Evolutionary conservation across 441 rosid genomes (phyloP), one percentile per base, ranked within the genome.

Genomic region (Brassica balearica): DNA sequence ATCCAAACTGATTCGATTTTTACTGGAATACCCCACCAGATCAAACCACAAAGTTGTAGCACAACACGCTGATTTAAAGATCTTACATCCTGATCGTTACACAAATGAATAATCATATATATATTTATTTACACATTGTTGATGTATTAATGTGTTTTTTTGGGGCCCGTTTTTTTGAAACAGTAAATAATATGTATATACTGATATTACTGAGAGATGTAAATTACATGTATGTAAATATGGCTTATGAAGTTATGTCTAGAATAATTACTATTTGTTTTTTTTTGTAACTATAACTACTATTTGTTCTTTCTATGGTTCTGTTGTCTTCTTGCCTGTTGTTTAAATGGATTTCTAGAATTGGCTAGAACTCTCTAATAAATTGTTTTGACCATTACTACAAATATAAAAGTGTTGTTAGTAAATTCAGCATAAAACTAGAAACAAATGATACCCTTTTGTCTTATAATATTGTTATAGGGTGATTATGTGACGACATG

Each of bases 11-110:
- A 15, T 41, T 60, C 46, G 27, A 61, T 56, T 65, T 38, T 43
- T 61, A 72, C 59, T 25, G 60, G 60, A 14, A 60, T 56, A 51
- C 67, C 65, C 32, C 64, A 60, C 3, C 64, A 34, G 48, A 34
- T 8, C 68, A 65, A 65, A 4, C 46, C 51, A 38, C 69, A 10
- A 65, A 34, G n/a, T 17, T 65, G 8, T 65, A 65, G 69, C 53
- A 9, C 19, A 51, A 5, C 19, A 51, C 58, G 19, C 58, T 51
- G 19, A 48, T 48, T 51, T 51, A 51, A 14, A 51, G 19, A 65
- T 34, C 48, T 64, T 15, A 34, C 51, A 36, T 34, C 17, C 4
- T 65, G 17, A 15, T 15, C 25, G 23, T 32, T 64, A 15, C 12
- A 14, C 19, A 2, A 41, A 51, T 12, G 55, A 48, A 48, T 48